A percentile compares a stretch with the other conserved stretches of the same genome.
Conservation (phyloP, 2,329 filamentous ascomycete genomes). For the Colletotrichum orbiculare region DNA sequence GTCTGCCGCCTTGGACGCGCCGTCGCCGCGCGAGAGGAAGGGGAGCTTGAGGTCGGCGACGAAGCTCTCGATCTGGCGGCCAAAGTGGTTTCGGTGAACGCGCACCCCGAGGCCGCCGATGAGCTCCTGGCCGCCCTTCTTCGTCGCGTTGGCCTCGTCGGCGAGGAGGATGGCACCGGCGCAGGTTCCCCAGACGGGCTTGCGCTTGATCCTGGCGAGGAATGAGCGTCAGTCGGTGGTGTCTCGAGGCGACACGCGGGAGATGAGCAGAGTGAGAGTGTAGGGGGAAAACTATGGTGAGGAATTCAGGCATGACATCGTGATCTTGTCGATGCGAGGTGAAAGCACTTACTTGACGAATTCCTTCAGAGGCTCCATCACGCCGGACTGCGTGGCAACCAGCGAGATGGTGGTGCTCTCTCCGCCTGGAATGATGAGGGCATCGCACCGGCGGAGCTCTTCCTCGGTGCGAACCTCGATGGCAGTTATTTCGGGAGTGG, state of each 20-base stretch:
- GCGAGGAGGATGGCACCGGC: conserved; percentile 93
- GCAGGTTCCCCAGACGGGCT: conserved; percentile 95
- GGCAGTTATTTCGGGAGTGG: conserved; percentile 60
- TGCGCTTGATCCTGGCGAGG: conserved; percentile 72
- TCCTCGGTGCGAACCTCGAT: conserved; percentile 82
- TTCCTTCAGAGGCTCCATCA: conserved; percentile 85
- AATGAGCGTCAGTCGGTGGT: conserved; percentile 8
- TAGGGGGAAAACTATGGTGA: too few relatives aligned
- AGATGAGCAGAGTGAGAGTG: background rate
- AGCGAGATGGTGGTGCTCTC: conserved; percentile 95
- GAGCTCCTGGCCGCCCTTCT: conserved; percentile 90
- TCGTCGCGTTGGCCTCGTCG: conserved; percentile 87
- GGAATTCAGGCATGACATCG: conserved; percentile 27
- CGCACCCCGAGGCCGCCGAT: conserved; percentile 92
- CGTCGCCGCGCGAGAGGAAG: conserved; percentile 65
- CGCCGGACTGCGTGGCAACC: conserved; percentile 81
- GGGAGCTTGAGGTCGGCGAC: conserved; percentile 78
- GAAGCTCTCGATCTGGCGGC: conserved; percentile 92
- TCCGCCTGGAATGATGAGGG: conserved; percentile 89
- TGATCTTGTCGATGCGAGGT: background rate
- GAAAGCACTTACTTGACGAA: conserved; percentile 82
- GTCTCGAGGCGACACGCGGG: background rate
- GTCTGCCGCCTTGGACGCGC: conserved; percentile 31
- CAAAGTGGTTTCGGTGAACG: conserved; percentile 95
- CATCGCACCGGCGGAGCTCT: conserved; percentile 80